Conservation (phyloP, 2,329 filamentous ascomycete species). For the Fusarium compactum region DNA sequence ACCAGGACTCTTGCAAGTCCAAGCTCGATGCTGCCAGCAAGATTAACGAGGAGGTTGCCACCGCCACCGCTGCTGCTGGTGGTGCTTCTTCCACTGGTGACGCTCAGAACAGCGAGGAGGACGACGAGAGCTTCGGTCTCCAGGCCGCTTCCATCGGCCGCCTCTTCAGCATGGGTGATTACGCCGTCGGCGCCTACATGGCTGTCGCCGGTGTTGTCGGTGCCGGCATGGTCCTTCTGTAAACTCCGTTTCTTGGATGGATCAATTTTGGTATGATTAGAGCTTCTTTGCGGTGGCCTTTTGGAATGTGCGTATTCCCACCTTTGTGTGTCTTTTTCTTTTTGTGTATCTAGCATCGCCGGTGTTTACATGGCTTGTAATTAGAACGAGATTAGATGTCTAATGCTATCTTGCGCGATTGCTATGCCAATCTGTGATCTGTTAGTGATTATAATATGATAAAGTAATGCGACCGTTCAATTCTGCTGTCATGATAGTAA, state of each 20-base stretch:
- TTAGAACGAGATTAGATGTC: conserved; percentile 46
- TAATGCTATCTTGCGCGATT: conserved; percentile 45
- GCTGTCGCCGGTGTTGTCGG: conserved; percentile 65
- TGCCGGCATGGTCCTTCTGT: conserved; percentile 66
- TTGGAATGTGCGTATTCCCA: conserved; percentile 38
- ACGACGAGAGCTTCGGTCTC: conserved; percentile 54
- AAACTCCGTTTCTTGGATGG: conserved; percentile 47
- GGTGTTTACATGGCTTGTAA: conserved; percentile 47
- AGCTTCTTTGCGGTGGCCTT: conserved; percentile 40
- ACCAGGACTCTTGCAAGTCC: conserved; percentile 65
- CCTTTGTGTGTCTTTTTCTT: conserved; percentile 37
- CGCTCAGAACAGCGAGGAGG: conserved; percentile 16
- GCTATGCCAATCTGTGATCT: conserved; percentile 25
- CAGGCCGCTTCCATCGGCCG: conserved; percentile 53
- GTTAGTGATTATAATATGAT: background rate
- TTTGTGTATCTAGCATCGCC: conserved; percentile 47
- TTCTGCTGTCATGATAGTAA: background rate
- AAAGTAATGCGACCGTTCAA: background rate
- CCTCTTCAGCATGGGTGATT: conserved; percentile 60
- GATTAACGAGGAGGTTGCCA: conserved; percentile 61
- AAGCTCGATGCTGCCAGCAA: conserved; percentile 74
- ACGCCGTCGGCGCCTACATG: conserved; percentile 64
- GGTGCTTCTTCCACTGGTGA: conserved; percentile 48
- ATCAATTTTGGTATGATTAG: conserved; percentile 31
- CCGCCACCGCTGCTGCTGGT: conserved; percentile 56